Conservation (phyloP, 345 rosid genomes). For the Ceriops tagal region DNA sequence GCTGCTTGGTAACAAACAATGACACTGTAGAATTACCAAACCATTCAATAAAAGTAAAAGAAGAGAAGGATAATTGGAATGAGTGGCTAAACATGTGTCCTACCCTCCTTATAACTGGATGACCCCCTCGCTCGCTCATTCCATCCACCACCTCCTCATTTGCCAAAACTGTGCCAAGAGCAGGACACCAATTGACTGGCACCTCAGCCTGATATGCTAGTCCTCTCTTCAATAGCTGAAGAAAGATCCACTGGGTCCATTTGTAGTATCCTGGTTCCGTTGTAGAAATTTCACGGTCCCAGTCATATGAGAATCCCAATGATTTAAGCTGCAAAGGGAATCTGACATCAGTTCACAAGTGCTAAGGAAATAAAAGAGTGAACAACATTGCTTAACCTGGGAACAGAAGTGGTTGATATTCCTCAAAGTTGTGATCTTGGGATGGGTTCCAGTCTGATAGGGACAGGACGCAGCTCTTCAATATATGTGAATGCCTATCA, state of each 20-base stretch:
- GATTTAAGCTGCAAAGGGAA: constrained; percentile 71
- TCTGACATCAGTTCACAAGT: constrained; percentile 12
- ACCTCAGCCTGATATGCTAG: constrained; percentile 99
- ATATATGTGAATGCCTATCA: constrained; percentile 11
- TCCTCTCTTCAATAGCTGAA: constrained; percentile 90
- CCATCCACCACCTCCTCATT: constrained; percentile 99
- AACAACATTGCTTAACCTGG: constrained; percentile 51
- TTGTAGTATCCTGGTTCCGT: constrained; percentile 80
- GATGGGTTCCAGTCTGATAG: constrained; percentile 88
- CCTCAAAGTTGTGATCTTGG: constrained; percentile 77
- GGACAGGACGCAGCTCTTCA: constrained; percentile 17
- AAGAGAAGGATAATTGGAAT: constrained; percentile 16
- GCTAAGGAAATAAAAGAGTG: neutral
- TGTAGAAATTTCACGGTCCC: constrained; percentile 97
- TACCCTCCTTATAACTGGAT: constrained; percentile 96
- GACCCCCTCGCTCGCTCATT: constrained; percentile 94
- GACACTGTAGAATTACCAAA: constrained; percentile 86
- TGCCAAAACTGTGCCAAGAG: constrained; percentile 97
- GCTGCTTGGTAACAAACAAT: constrained; percentile 98
- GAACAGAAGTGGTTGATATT: constrained; percentile 72
- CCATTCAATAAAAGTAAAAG: constrained; percentile 45
- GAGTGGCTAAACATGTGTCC: constrained; percentile 5
- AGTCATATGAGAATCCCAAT: constrained; percentile 87
- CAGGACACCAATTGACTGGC: constrained; percentile 98
- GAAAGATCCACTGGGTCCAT: constrained; percentile 99